phyloP scores from a whole-genome alignment of 2,329 filamentous ascomycete species.

The Botrytis pseudocinerea region DNA sequence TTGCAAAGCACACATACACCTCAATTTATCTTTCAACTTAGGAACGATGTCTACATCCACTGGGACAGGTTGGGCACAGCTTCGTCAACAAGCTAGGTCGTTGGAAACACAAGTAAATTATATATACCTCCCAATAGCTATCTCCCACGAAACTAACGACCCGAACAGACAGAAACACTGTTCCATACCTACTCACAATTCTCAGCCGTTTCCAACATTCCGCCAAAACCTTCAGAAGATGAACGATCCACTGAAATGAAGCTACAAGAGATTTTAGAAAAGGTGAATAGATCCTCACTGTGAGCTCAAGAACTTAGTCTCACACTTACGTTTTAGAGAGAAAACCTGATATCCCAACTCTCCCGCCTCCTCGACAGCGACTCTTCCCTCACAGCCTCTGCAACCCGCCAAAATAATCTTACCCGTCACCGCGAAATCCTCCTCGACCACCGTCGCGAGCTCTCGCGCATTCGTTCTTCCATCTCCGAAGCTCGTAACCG shows the following conservation, averaged over 20 bases:
- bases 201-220: conserved; percentile 75
- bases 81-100: conserved; percentile 84
- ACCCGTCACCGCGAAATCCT: conserved; percentile 89
- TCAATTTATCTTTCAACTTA: background rate
- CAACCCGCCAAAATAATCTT: conserved; percentile 96
- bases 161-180: conserved; percentile 25
- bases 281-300: conserved; percentile 52
- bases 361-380: conserved; percentile 90
- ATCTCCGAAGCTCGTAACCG: conserved; percentile 80
- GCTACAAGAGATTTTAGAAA: conserved; percentile 80
- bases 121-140: background rate
- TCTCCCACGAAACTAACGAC: conserved; percentile 1
- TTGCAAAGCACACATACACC: background rate
- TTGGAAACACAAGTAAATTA: conserved; percentile 79
- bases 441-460: conserved; percentile 80
- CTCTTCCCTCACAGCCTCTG: conserved; percentile 80
- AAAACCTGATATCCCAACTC: conserved; percentile 78
- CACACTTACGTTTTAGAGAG: conserved; percentile 59
- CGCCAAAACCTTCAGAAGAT: conserved; percentile 80
- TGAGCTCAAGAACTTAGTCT: background rate
- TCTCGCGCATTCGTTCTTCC: conserved; percentile 69
- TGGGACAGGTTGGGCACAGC: conserved; percentile 76
- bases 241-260: conserved; percentile 78
- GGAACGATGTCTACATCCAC: conserved; percentile 30
- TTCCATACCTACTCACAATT: conserved; percentile 92